Conservation (phyloP, 2,329 filamentous ascomycete species). For the Eutypella sp. region DNA sequence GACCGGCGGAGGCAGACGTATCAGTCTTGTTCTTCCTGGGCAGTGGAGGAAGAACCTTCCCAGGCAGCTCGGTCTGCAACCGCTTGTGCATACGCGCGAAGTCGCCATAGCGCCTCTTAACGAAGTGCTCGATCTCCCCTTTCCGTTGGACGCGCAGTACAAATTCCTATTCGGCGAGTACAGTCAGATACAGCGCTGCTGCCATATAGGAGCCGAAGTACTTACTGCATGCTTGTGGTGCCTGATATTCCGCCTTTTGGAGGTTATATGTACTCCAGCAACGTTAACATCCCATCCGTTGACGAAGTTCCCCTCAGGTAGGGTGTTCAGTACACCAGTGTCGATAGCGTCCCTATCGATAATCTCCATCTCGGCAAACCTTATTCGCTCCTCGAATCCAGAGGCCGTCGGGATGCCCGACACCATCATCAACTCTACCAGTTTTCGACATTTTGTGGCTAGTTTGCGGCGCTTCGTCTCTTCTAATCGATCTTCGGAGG, state of each 20-base stretch:
- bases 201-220: constrained; percentile 9
- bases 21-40: constrained; percentile 89
- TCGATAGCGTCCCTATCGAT: constrained; percentile 92
- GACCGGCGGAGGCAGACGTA: constrained; percentile 56
- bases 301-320: constrained; percentile 86
- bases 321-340: constrained; percentile 76
- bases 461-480: constrained; percentile 93
- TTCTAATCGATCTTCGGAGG: constrained; percentile 90
- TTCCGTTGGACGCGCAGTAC: constrained; percentile 78
- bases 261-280: constrained; percentile 76
- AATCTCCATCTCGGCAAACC: constrained; percentile 94
- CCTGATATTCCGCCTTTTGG: constrained; percentile 78
- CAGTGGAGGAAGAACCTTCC: constrained; percentile 79
- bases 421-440: constrained; percentile 99
- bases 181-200: constrained; percentile 4
- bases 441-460: constrained; percentile 86
- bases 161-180: constrained; percentile 62
- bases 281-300: constrained; percentile 98
- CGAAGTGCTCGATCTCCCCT: constrained; percentile 69
- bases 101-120: constrained; percentile 83
- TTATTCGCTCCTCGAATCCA: constrained; percentile 94
- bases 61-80: constrained; percentile 79
- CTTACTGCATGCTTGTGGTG: constrained; percentile 87
- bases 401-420: constrained; percentile 93
- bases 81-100: constrained; percentile 76